Evolutionary conservation across 1,284 basidiomycete species (phyloP).

Genomic region (Pulveroboletus ridleyi): DNA sequence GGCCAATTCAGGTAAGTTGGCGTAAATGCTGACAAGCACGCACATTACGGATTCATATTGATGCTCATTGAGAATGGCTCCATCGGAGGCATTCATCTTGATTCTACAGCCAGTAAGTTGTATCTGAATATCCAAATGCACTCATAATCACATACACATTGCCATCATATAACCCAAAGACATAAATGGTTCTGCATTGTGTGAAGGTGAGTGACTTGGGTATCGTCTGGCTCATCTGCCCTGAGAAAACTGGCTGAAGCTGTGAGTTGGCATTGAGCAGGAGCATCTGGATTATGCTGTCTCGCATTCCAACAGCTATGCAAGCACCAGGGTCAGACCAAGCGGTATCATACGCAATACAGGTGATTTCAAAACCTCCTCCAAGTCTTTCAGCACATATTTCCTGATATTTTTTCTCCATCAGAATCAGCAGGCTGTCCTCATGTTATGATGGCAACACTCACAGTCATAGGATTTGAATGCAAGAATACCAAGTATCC

Average conservation of each 20-base stretch:
- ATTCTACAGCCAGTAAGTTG: constrained; percentile 9
- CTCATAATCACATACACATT: constrained; percentile 1
- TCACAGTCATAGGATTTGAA: background rate
- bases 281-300: too few relatives aligned
- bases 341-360: too few relatives aligned
- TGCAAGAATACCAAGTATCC: constrained; percentile 16
- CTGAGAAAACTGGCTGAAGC: too few relatives aligned
- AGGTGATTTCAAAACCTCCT: constrained; percentile 15
- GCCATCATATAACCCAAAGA: too few relatives aligned
- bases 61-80: constrained; percentile 9
- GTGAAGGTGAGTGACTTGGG: too few relatives aligned
- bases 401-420: too few relatives aligned
- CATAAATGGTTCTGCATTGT: too few relatives aligned
- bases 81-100: constrained; percentile 13
- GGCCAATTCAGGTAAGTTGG: background rate
- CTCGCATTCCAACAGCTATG: too few relatives aligned
- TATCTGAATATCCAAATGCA: too few relatives aligned
- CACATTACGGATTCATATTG: constrained; percentile 21
- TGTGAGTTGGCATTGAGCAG: too few relatives aligned
- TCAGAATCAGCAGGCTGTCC: background rate
- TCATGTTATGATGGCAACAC: background rate
- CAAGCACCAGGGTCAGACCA: too few relatives aligned
- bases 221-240: too few relatives aligned
- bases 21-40: background rate
- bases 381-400: background rate